These are phyloP conservation scores for Sugiyamaella chiloensis DNA, from an alignment of 805 yeast species.

Conservation along the genomic window DNA sequence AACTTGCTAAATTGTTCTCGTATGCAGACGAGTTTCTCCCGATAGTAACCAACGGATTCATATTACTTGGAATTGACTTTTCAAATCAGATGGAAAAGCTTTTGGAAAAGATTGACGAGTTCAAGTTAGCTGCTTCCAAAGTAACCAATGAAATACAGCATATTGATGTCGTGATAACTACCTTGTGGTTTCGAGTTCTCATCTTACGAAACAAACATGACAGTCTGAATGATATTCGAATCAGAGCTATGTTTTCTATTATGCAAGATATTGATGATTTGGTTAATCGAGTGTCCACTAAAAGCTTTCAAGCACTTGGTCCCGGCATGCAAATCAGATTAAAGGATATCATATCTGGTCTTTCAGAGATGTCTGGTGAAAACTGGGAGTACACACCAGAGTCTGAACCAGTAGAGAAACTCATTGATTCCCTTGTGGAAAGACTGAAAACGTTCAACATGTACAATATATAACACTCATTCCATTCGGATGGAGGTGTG, in stretches of 20 bases:
- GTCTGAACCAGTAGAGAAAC: neutral
- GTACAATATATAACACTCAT: too few species aligned
- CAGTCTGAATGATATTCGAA: neutral
- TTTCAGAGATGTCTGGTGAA: slow-evolving; percentile 2
- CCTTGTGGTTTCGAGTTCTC: slow-evolving; percentile 1
- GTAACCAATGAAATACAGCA: neutral
- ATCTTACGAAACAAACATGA: neutral
- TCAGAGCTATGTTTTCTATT: neutral
- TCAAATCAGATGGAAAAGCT: neutral
- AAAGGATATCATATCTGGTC: neutral
- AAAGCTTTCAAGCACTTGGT: slow-evolving; percentile 4
- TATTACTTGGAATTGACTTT: neutral
- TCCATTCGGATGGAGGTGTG: too few species aligned
- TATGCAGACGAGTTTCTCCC: slow-evolving; percentile 2
- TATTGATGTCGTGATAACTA: neutral
- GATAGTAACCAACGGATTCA: neutral
- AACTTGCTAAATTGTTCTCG: neutral
- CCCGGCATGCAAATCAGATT: slow-evolving; percentile 1
- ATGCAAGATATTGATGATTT: slow-evolving; percentile 1
- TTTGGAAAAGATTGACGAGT: neutral
- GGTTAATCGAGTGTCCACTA: neutral
- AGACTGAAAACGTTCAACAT: neutral
- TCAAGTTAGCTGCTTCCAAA: neutral
- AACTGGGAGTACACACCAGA: neutral
- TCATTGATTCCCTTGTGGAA: neutral